These are phyloP conservation scores for Aquilaria yunnanensis DNA, from an alignment of 345 rosid genomes.

Conservation along the genomic window DNA sequence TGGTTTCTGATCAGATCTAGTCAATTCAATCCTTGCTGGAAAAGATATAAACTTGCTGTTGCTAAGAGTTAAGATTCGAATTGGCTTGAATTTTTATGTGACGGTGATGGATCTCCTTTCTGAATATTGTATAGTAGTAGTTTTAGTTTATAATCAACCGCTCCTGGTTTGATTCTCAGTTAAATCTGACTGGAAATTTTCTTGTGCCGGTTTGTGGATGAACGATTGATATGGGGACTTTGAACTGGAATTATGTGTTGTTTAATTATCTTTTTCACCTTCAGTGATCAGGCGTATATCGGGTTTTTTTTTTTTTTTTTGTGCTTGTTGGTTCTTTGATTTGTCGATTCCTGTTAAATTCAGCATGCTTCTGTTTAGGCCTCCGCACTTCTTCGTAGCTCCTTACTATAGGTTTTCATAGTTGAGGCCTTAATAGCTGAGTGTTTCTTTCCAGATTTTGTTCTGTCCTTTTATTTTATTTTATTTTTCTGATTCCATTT, in stretches of 20 bases:
- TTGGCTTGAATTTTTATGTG: too few relatives aligned
- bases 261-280: not conserved
- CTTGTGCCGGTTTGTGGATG: not conserved
- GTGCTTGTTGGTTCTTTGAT: too few relatives aligned
- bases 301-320: too few relatives aligned
- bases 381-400: too few relatives aligned
- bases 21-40: too few relatives aligned
- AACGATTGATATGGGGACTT: not conserved
- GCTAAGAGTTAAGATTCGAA: too few relatives aligned
- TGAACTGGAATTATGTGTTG: not conserved
- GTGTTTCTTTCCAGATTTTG: not conserved
- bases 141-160: constrained; percentile 12
- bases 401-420: too few relatives aligned
- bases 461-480: too few relatives aligned
- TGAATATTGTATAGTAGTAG: not conserved
- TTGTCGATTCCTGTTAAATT: too few relatives aligned
- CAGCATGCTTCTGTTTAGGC: too few relatives aligned
- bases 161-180: not conserved
- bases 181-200: not conserved
- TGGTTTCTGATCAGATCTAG: not conserved
- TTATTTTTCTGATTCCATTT: not conserved
- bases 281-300: too few relatives aligned
- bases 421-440: not conserved
- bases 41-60: too few relatives aligned
- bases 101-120: not conserved